phyloP scores from a whole-genome alignment of 1,284 basidiomycete species.

The Ganoderma boninense region DNA sequence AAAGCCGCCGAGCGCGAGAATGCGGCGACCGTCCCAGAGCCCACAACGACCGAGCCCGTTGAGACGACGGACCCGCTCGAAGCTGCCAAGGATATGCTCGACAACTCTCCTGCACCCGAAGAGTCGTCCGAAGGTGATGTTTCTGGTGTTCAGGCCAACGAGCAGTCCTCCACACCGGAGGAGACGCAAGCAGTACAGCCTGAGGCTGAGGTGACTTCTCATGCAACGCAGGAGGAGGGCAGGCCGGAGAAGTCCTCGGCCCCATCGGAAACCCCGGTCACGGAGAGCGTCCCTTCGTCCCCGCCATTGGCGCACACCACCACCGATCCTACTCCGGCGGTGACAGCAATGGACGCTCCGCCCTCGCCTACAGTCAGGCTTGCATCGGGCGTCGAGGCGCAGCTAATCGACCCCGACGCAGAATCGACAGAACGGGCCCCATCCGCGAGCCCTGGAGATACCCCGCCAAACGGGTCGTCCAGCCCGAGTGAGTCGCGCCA shows the following conservation, averaged over 20 bases:
- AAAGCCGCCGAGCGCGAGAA: background rate
- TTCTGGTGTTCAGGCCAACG: background rate
- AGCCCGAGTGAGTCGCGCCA: background rate
- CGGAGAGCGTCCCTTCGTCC: background rate
- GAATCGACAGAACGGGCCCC: background rate
- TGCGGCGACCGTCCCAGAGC: background rate
- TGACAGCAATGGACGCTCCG: background rate
- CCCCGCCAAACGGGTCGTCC: background rate
- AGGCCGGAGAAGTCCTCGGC: no score
- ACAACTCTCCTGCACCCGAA: background rate
- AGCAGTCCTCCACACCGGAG: background rate
- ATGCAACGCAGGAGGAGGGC: background rate
- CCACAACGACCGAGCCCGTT: background rate
- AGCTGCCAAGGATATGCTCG: background rate
- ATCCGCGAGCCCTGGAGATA: background rate
- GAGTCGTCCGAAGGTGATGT: background rate
- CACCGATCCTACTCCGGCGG: background rate
- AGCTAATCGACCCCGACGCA: background rate
- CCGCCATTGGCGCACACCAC: background rate
- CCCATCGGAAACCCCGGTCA: no score
- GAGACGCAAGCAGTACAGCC: background rate
- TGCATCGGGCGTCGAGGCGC: conserved; percentile 3
- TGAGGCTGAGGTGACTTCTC: background rate
- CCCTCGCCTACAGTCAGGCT: conserved; percentile 12
- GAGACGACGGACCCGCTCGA: background rate